Evolutionary conservation across 176 grass and related monocot species (phyloP).

Genomic region (Raddia distichophylla): DNA sequence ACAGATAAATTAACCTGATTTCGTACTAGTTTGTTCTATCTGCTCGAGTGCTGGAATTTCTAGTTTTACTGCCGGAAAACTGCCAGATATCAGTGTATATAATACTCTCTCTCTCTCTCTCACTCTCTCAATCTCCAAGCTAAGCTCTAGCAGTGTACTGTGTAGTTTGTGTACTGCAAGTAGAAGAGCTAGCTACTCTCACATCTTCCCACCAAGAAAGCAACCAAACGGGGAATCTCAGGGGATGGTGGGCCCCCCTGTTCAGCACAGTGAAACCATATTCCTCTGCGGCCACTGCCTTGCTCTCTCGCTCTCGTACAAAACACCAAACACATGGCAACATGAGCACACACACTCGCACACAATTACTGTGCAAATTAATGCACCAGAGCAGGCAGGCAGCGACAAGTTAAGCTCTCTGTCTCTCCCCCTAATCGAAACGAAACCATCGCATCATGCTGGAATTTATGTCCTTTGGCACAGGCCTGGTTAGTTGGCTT

Average conservation of each 20-base stretch:
- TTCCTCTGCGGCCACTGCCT: conserved; percentile 43
- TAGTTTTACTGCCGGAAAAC: conserved; percentile 23
- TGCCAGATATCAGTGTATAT: neutral
- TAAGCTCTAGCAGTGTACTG: neutral
- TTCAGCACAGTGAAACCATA: conserved; percentile 40
- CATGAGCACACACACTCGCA: conserved; percentile 18
- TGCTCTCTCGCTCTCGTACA: conserved; percentile 20
- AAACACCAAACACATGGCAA: conserved; percentile 16
- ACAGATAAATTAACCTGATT: conserved; percentile 8
- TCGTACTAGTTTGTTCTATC: conserved; percentile 12
- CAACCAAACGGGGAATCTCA: conserved; percentile 47
- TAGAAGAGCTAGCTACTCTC: neutral
- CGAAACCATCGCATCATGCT: conserved; percentile 53
- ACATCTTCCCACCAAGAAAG: conserved; percentile 38
- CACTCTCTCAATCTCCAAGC: neutral
- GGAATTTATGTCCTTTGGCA: conserved; percentile 64
- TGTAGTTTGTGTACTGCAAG: neutral
- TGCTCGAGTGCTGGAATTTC: conserved; percentile 13
- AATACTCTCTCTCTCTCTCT: neutral
- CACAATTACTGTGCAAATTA: conserved; percentile 22
- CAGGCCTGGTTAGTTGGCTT: conserved; percentile 16
- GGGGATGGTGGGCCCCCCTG: conserved; percentile 8
- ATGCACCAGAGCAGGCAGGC: neutral
- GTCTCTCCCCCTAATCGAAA: neutral
- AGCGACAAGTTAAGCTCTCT: neutral